A percentile compares a stretch with the other conserved stretches of the same genome.
Conservation (phyloP, 2,329 filamentous ascomycete species). For the Neurospora crassa region DNA sequence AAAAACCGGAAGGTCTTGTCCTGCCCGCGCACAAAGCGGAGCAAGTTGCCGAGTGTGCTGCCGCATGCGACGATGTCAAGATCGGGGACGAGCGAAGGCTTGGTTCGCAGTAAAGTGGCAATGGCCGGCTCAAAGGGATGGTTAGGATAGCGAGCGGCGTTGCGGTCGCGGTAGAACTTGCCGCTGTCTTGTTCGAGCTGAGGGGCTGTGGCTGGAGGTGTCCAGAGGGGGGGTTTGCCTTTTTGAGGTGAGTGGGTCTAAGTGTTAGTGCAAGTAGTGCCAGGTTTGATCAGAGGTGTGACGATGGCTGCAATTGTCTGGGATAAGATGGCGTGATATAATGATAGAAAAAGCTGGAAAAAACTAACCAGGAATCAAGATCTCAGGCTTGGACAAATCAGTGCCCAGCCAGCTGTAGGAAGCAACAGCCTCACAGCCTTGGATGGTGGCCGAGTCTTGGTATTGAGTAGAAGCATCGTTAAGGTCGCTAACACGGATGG, state of each 20-base stretch:
- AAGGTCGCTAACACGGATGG: background rate
- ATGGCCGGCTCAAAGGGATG: constrained; percentile 39
- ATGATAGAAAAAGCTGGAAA: too few relatives aligned
- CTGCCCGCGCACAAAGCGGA: constrained; percentile 41
- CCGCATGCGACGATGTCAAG: constrained; percentile 49
- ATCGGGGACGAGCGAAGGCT: constrained; percentile 18
- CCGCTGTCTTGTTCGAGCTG: constrained; percentile 35
- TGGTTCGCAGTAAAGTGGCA: too few relatives aligned
- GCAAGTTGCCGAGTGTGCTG: constrained; percentile 51
- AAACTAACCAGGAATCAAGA: constrained; percentile 20
- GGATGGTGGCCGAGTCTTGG: background rate
- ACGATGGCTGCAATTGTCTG: too few relatives aligned
- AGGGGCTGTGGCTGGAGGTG: constrained; percentile 6
- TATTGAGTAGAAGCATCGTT: background rate
- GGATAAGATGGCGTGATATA: too few relatives aligned
- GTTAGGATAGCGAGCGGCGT: constrained; percentile 38
- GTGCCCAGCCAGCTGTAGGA: constrained; percentile 30
- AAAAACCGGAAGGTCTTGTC: constrained; percentile 47
- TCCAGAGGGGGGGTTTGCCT: constrained; percentile 43
- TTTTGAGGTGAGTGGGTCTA: background rate
- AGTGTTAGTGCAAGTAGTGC: constrained; percentile 4
- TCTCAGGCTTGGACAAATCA: constrained; percentile 10
- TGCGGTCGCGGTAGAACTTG: constrained; percentile 43
- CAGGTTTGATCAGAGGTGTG: background rate
- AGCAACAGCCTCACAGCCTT: constrained; percentile 14